Percentiles rank a stretch among this genome's conserved stretches.
Evolutionary conservation across 2,329 filamentous ascomycete genomes (phyloP).

Genomic region (Emergomyces orientalis): DNA sequence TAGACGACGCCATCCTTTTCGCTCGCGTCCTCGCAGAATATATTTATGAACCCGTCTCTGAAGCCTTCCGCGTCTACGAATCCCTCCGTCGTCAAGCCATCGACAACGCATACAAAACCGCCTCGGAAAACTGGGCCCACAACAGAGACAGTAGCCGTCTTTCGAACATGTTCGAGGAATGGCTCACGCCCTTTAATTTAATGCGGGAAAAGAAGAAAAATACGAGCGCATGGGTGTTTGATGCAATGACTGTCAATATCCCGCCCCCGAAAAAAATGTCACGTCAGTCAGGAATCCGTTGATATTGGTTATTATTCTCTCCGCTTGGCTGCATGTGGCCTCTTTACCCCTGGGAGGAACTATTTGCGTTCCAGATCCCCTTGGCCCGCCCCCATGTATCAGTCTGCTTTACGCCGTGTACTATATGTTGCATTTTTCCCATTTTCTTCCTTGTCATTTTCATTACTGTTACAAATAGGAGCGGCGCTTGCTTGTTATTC

Average conservation of each 20-base stretch:
- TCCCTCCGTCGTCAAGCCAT: slow-evolving; percentile 30
- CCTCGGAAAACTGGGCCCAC: slow-evolving; percentile 32
- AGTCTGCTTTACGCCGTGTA: no score
- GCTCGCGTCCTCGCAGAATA: slow-evolving; percentile 31
- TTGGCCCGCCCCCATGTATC: not conserved
- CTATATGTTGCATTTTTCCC: no score
- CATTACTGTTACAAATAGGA: not conserved
- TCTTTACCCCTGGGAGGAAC: not conserved
- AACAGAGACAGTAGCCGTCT: slow-evolving; percentile 31
- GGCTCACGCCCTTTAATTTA: slow-evolving; percentile 30
- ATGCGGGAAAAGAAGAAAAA: slow-evolving; percentile 21
- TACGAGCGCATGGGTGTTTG: slow-evolving; percentile 29
- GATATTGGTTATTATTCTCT: not conserved
- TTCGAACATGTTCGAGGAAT: slow-evolving; percentile 31
- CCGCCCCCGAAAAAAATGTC: slow-evolving; percentile 14
- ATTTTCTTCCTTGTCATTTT: not conserved
- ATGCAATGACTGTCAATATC: slow-evolving; percentile 27
- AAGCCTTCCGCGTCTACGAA: slow-evolving; percentile 33
- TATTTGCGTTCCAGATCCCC: not conserved
- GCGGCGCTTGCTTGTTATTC: not conserved
- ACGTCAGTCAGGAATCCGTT: not conserved
- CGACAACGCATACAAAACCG: slow-evolving; percentile 32
- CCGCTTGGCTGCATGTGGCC: not conserved
- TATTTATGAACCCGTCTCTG: slow-evolving; percentile 24
- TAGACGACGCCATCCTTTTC: slow-evolving; percentile 39